Conservation (phyloP, 1,284 basidiomycete species). For the Cutaneotrichosporon sp. region DNA sequence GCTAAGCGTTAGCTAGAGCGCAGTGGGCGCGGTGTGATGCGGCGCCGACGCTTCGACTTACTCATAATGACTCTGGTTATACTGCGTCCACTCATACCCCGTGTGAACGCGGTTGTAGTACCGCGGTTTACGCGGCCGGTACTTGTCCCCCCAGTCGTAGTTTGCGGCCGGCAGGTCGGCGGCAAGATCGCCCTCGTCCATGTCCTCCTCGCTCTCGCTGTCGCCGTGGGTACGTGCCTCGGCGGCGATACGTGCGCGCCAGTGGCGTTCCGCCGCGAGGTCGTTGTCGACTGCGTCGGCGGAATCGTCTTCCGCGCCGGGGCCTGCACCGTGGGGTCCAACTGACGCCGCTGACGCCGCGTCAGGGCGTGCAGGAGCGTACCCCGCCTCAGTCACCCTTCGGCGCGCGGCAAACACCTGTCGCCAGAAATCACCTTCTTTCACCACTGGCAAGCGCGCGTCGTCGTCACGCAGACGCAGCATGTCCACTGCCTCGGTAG, state of each 20-base stretch:
- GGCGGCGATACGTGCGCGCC: conserved; percentile 56
- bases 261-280: conserved; percentile 74
- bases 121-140: conserved; percentile 92
- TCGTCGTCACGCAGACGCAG: conserved; percentile 67
- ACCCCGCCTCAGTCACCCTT: conserved; percentile 70
- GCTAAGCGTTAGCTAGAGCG: conserved; percentile 14
- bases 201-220: conserved; percentile 61
- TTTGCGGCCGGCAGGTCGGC: conserved; percentile 54
- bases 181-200: conserved; percentile 62
- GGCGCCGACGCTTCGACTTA: too few species aligned
- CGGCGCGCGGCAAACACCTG: conserved; percentile 56
- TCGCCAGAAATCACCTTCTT: conserved; percentile 61
- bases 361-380: conserved; percentile 63
- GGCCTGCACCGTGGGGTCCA: background rate
- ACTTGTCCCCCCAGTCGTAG: conserved; percentile 99
- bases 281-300: conserved; percentile 52
- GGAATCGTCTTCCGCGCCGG: background rate
- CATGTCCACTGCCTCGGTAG: conserved; percentile 66
- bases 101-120: conserved; percentile 99
- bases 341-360: too few species aligned
- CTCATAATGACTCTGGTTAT: conserved; percentile 99
- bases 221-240: conserved; percentile 34
- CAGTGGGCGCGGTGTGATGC: too few species aligned
- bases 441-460: conserved; percentile 68
- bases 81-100: conserved; percentile 99